Conservation (phyloP, 2,329 filamentous ascomycete genomes). For the Talaromyces sp. region DNA sequence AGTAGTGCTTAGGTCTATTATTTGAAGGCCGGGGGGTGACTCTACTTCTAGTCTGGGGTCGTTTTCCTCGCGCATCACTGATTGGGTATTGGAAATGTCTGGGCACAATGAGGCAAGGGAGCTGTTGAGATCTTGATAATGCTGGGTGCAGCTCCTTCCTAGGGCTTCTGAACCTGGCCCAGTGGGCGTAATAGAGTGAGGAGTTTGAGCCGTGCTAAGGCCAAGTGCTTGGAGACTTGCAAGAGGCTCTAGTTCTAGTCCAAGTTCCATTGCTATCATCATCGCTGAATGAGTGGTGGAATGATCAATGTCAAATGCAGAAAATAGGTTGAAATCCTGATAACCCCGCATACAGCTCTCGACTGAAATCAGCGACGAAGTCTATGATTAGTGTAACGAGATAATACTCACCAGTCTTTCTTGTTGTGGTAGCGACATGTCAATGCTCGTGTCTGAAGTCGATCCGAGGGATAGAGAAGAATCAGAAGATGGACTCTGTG, state of each 20-base stretch:
- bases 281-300: not conserved
- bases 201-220: not conserved
- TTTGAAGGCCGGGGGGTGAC: not conserved
- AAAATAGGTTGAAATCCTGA: not conserved
- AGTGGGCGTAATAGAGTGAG: not conserved
- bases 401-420: not conserved
- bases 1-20: not conserved
- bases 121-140: not conserved
- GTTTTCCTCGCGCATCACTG: not conserved
- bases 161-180: not conserved
- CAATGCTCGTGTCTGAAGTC: not conserved
- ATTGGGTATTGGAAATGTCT: not conserved
- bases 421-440: not conserved
- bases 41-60: not conserved
- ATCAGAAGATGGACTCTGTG: not conserved
- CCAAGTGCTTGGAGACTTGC: not conserved
- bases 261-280: not conserved
- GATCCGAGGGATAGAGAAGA: not conserved
- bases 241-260: not conserved
- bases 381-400: not conserved
- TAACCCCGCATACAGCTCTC: not conserved
- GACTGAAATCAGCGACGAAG: not conserved
- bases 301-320: not conserved
- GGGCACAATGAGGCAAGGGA: not conserved
- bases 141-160: not conserved